Conservation (phyloP, 345 rosid species). For the Salix udensis region DNA sequence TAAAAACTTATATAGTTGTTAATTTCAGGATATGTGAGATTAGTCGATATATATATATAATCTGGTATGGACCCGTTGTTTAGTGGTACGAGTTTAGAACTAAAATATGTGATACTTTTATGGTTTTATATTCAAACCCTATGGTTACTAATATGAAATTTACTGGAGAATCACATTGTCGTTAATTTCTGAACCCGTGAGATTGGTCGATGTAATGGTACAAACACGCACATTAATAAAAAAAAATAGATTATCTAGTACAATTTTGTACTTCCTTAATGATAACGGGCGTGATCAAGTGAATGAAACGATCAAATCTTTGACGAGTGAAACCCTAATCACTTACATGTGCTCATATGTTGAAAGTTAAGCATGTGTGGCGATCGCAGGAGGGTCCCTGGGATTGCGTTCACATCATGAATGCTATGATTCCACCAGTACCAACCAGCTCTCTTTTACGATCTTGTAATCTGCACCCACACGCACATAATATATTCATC, state of each 20-base stretch:
- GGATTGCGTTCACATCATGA: not conserved
- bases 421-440: not conserved
- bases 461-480: not conserved
- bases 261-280: not conserved
- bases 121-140: too few relatives aligned
- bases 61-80: fast-evolving
- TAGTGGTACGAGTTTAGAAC: too few relatives aligned
- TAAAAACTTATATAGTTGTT: too few relatives aligned
- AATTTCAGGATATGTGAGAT: fast-evolving
- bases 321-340: not conserved
- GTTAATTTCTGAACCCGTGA: fast-evolving
- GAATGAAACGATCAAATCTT: not conserved
- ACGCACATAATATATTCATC: too few relatives aligned
- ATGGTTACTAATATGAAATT: too few relatives aligned
- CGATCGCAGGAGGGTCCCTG: not conserved
- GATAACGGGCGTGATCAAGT: not conserved
- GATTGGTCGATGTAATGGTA: too few relatives aligned
- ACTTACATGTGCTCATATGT: conserved; percentile 2
- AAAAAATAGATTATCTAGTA: not conserved
- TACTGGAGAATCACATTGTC: too few relatives aligned
- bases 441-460: not conserved
- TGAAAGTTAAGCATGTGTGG: not conserved
- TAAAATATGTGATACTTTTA: too few relatives aligned
- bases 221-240: too few relatives aligned
- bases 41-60: fast-evolving